A percentile compares a stretch with the other conserved stretches of the same genome.
Evolutionary conservation across 805 yeast species (phyloP).

Genomic region (Cyberlindnera maclurae): DNA sequence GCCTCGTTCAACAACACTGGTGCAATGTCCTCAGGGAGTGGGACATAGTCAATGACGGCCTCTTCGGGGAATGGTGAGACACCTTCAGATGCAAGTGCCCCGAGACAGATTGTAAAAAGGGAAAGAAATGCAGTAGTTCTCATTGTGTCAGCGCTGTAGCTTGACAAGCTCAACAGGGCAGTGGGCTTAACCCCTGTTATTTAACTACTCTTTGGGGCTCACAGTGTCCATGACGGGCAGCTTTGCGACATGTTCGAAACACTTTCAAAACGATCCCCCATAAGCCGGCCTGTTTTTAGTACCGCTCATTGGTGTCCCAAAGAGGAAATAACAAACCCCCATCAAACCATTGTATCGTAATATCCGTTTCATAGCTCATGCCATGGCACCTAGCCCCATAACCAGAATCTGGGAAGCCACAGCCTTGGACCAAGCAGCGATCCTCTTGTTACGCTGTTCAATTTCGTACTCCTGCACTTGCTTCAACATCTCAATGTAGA

Average conservation of each 20-base stretch:
- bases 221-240: no score
- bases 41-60: background rate
- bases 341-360: background rate
- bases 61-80: background rate
- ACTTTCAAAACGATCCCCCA: no score
- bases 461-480: slow-evolving; percentile 48
- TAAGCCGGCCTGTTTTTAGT: no score
- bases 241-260: no score
- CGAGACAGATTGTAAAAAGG: no score
- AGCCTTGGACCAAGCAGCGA: slow-evolving; percentile 50
- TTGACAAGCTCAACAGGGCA: no score
- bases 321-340: background rate
- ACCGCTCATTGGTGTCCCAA: background rate
- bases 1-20: background rate
- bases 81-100: no score
- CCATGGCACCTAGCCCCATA: slow-evolving; percentile 55
- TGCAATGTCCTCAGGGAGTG: background rate
- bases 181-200: no score
- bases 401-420: slow-evolving; percentile 51
- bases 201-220: no score
- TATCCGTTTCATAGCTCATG: slow-evolving; percentile 13
- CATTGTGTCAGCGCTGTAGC: no score
- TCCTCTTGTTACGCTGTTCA: slow-evolving; percentile 36
- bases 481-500: slow-evolving; percentile 49
- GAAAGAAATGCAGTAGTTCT: no score